Evolutionary conservation across 1,284 basidiomycete genomes (phyloP), one percentile per base, ranked within the genome.

Genomic region (Apiotrichum domesticum): DNA sequence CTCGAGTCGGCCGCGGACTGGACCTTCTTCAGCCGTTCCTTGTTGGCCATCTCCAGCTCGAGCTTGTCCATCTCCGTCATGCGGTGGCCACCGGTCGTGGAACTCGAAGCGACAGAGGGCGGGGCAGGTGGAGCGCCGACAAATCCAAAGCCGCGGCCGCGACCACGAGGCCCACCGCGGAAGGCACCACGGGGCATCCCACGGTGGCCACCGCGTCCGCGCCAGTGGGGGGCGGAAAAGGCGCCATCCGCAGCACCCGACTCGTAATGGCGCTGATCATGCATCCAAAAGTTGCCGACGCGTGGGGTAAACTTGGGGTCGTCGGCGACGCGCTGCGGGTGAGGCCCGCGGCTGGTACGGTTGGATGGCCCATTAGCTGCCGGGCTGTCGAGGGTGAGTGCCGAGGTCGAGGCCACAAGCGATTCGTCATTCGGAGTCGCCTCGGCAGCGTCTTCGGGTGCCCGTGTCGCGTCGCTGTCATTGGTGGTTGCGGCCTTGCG

Each of bases 241-340:
- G 86, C 57, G 85, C 84, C 77, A 85, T 87, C 76, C 86, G 76
- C 61, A 86, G 52, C 42, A 8, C 68, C 70, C 5, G 55, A 47
- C 4, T 65, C 63, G 53, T 64, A 64, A 33, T 65, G 77, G 49
- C 90, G 85, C 72, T 93, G 89, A 71, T 93, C 90, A 69, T 93
- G 91, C 7, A 87, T 86, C 90, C 89, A 94, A 69, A 93, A 94
- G 61, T 86, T 85, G 58, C 90, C 90, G 11, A 91, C 87, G 33
- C 84, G 86, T 29, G 90, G 90, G 35, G 89, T 86, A 68, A 85
- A 90, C 1, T 88, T 87, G 1, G 90, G 90, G 72, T 94, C 90
- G 21, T 59, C 51, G 9, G 64, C 48, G 21, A 56, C 47, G 39
- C 62, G 62, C 40, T 62, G 58, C 6, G 21, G 21, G 21, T 21